phyloP scores from a whole-genome alignment of 176 grass and related monocot genomes.

The Triticum monococcum region DNA sequence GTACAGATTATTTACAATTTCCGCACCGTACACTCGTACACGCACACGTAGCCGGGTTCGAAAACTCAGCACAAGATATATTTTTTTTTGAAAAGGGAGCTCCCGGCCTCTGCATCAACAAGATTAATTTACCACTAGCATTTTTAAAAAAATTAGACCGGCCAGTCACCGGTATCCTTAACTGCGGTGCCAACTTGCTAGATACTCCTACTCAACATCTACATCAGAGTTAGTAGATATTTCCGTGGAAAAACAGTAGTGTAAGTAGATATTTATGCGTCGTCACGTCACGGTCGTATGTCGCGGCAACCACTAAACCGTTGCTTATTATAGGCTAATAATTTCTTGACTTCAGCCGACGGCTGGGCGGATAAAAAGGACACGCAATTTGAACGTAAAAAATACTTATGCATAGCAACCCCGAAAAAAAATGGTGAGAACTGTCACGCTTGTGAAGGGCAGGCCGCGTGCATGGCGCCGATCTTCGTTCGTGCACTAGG shows the following conservation, averaged over 20 bases:
- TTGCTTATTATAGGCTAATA: not conserved
- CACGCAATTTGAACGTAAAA: not conserved
- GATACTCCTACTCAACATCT: not conserved
- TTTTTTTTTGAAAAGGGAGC: too few species aligned
- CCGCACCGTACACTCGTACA: not conserved
- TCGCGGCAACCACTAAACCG: not conserved
- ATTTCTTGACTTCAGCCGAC: not conserved
- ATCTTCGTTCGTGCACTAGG: not conserved
- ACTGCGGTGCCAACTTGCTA: too few species aligned
- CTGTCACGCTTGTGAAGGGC: not conserved
- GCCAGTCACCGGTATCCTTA: not conserved
- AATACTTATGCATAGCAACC: not conserved
- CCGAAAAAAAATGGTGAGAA: not conserved
- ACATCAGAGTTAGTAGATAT: not conserved
- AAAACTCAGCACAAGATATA: not conserved
- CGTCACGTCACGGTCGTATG: not conserved
- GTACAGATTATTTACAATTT: not conserved
- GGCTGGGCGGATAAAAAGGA: too few species aligned
- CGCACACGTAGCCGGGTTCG: not conserved
- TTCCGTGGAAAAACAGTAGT: not conserved
- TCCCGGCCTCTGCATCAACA: too few species aligned
- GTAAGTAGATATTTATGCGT: not conserved
- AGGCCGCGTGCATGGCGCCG: not conserved
- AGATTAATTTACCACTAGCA: not conserved
- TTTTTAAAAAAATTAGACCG: not conserved